phyloP scores from a whole-genome alignment of 495 filamentous ascomycete genomes.

The Cercophora sp. region DNA sequence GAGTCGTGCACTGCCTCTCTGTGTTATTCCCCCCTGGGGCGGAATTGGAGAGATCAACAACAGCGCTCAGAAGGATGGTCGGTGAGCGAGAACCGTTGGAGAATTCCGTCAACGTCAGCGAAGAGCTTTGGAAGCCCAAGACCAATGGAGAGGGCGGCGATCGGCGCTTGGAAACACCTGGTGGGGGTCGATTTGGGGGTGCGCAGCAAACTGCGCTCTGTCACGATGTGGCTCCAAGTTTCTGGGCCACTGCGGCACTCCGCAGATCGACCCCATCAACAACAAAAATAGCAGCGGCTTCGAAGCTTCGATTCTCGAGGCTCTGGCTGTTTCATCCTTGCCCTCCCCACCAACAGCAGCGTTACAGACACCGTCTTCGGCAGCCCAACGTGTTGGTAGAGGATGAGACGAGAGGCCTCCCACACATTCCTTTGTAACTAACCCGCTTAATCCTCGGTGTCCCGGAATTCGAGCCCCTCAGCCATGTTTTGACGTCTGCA shows the following conservation, averaged over 20 bases:
- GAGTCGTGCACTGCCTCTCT: constrained; percentile 5
- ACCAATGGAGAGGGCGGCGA: not conserved
- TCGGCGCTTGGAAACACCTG: not conserved
- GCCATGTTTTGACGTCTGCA: not conserved
- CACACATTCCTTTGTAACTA: not conserved
- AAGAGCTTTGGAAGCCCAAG: not conserved
- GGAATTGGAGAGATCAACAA: not conserved
- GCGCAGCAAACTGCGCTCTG: too few species aligned
- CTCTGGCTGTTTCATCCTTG: not conserved
- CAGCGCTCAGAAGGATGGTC: not conserved
- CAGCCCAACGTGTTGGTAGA: not conserved
- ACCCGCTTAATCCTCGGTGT: constrained; percentile 3
- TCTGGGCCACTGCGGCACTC: not conserved
- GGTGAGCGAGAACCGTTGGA: not conserved
- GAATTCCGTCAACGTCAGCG: not conserved
- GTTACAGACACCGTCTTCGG: not conserved
- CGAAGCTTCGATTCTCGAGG: not conserved
- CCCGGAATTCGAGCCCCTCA: not conserved
- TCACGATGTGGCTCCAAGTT: not conserved
- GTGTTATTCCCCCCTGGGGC: not conserved
- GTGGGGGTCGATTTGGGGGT: too few species aligned
- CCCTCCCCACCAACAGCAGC: not conserved
- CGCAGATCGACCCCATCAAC: not conserved
- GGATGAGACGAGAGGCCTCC: not conserved
- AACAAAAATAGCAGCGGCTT: constrained; percentile 1